Percentiles rank a stretch among this genome's conserved stretches.
Conservation (phyloP, 768 basidiomycete genomes). For the Mycena albidolilacea region DNA sequence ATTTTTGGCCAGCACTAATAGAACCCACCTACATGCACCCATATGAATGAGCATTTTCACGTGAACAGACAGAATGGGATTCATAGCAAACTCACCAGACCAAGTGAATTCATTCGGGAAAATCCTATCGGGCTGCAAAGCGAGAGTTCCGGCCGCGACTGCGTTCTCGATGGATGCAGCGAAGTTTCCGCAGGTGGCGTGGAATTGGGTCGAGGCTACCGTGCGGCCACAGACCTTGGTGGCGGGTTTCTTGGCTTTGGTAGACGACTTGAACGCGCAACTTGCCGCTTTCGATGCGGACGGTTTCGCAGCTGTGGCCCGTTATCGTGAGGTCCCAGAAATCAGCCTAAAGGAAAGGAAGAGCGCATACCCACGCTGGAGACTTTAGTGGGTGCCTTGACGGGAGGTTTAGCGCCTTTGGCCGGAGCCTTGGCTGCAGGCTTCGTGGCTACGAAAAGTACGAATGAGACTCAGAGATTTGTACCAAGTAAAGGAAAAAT, state of each 20-base stretch:
- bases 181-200: constrained; percentile 26
- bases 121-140: background rate
- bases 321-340: background rate
- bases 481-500: too few species aligned
- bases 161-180: constrained; percentile 14
- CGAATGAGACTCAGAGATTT: too few species aligned
- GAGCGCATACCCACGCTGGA: background rate
- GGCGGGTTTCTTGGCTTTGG: background rate
- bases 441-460: too few species aligned
- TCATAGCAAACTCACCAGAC: constrained; percentile 12
- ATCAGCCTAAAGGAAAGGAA: background rate
- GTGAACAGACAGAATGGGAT: too few species aligned
- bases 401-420: too few species aligned
- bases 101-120: constrained; percentile 11
- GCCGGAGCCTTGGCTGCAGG: too few species aligned
- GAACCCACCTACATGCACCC: too few species aligned
- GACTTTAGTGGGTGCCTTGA: constrained; percentile 3
- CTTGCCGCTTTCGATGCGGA: background rate
- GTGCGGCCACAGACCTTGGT: background rate
- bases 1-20: too few species aligned
- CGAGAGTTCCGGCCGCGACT: background rate
- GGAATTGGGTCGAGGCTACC: constrained; percentile 15
- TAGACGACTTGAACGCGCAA: background rate
- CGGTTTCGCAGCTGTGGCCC: background rate
- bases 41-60: too few species aligned